Base-by-base conservation (phyloP, 83 land plant species). In the Picea abies region DNA sequence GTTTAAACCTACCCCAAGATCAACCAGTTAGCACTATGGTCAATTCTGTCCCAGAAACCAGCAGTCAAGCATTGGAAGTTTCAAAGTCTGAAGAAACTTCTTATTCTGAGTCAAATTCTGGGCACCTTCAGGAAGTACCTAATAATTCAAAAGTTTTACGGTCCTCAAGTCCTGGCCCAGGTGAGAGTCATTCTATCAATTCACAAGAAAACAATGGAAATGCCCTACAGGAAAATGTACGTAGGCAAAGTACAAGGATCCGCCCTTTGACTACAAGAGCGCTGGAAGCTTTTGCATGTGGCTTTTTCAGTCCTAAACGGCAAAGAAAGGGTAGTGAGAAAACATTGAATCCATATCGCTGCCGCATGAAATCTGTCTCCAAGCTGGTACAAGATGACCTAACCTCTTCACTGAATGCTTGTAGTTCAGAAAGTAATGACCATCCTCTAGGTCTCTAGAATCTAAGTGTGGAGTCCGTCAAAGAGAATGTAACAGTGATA, bases 161-260 rank as follows among this genome's bases (percentile, higher is more conserved):
- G 26, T 81, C 79, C 69, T 41, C 72, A 49, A 22, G 39, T 2
- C 26, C 60, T 60, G 76, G 32, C 44, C 66, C 79, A 7, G 64
- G 44, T 12, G 29, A 47, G 8, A 29, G 69, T 2, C 60, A 76
- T 3, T 47, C 71, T 25, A 0, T 26, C 37, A 69, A 41, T 58
- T 70, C 61, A 12, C 39, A 64, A 60, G 75, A 11, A 68, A 80
- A 58, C 20, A 76, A 8, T 7, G 66, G 3, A 67, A 35, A 60
- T 32, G 72, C 77, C 17, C 82, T 82, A 22, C 49, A 81, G 5
- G 35, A 73, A 29, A 86, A 63, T 29, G n/a, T 66, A 37, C 64
- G 89, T 9, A 88, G 94, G 69, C 94, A 89, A 5, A 85, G 94
- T 82, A 92, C 88, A 9, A 87, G 94, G 68, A 85, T 66, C 64